phyloP scores from a whole-genome alignment of 1,284 basidiomycete species.

The Ceratobasidium sp. region DNA sequence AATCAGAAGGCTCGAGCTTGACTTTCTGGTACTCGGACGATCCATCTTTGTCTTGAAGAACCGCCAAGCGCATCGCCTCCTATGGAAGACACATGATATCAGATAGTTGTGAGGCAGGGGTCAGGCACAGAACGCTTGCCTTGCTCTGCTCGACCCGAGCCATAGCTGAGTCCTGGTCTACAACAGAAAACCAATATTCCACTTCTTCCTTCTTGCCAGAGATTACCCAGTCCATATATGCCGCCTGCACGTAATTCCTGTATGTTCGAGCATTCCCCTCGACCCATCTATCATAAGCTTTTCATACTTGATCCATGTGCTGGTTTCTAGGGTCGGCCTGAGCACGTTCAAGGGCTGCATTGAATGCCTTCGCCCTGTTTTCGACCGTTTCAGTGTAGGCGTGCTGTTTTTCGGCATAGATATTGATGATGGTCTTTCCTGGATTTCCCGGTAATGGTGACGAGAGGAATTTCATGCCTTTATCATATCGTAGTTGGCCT shows the following conservation, averaged over 20 bases:
- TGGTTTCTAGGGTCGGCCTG: background rate
- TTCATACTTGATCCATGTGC: background rate
- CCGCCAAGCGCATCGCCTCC: conserved; percentile 10
- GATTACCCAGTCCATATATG: conserved; percentile 33
- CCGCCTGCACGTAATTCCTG: conserved; percentile 16
- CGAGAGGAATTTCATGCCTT: background rate
- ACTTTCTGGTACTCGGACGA: conserved; percentile 9
- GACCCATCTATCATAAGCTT: conserved; percentile 20
- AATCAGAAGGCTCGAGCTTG: conserved; percentile 15
- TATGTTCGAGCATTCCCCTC: conserved; percentile 4
- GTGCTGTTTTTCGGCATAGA: conserved; percentile 15
- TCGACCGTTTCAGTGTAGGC: background rate
- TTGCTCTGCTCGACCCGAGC: conserved; percentile 26
- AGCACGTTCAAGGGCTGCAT: background rate
- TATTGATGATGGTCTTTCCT: background rate
- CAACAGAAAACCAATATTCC: conserved; percentile 28
- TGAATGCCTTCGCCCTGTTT: conserved; percentile 3
- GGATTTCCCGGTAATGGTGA: background rate
- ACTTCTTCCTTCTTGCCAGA: conserved; percentile 10
- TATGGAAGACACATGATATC: background rate
- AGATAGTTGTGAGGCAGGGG: background rate
- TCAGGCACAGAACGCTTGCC: background rate
- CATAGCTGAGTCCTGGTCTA: conserved; percentile 7
- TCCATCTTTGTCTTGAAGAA: conserved; percentile 13
- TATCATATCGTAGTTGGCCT: background rate